Evolutionary conservation across 768 basidiomycete genomes (phyloP).

Genomic region (Suillus variegatus): DNA sequence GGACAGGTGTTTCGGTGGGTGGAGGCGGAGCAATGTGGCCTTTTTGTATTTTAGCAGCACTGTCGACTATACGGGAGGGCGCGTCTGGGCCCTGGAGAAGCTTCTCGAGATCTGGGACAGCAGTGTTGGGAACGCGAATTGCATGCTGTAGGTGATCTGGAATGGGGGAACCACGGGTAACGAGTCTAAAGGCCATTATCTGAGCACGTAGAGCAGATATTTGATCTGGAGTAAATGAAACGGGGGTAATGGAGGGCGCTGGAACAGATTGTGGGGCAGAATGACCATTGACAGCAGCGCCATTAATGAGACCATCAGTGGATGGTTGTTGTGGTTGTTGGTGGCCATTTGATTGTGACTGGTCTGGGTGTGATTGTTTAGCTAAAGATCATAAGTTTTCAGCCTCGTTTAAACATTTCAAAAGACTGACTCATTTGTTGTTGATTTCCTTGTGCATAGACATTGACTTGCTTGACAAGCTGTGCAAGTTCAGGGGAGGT

Average conservation of each 20-base stretch:
- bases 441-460: conserved; percentile 30
- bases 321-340: conserved; percentile 32
- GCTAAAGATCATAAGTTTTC: conserved; percentile 10
- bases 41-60: conserved; percentile 73
- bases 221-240: conserved; percentile 78
- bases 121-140: conserved; percentile 63
- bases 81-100: conserved; percentile 62
- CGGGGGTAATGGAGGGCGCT: conserved; percentile 58
- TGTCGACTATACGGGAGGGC: conserved; percentile 66
- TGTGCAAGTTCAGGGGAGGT: conserved; percentile 44
- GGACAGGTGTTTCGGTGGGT: conserved; percentile 19
- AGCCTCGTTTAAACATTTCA: background rate
- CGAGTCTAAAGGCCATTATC: conserved; percentile 78
- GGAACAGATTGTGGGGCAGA: conserved; percentile 38
- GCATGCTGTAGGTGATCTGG: conserved; percentile 72
- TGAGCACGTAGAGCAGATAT: conserved; percentile 77
- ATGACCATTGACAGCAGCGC: conserved; percentile 46
- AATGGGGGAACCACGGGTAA: conserved; percentile 64
- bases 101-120: conserved; percentile 64
- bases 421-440: conserved; percentile 35
- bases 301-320: conserved; percentile 1
- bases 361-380: conserved; percentile 28
- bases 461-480: conserved; percentile 40
- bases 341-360: conserved; percentile 4
- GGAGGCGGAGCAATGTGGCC: conserved; percentile 36